Conservation (phyloP, 352 stramenopile genomes). For the Phytopythium litorale region DNA sequence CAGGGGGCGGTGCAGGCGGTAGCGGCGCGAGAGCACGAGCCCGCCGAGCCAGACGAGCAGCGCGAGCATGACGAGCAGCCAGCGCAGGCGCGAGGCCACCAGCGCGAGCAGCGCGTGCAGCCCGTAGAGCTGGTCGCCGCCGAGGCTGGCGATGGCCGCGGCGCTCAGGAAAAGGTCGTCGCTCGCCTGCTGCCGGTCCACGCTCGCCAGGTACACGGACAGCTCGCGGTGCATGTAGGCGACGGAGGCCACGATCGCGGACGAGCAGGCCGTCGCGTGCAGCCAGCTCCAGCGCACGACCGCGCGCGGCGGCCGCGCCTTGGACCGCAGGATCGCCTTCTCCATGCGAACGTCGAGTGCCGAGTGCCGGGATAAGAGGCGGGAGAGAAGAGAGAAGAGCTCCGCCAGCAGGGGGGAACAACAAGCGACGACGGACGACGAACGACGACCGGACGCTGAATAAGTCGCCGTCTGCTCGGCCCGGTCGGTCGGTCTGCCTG, state of each 20-base stretch:
- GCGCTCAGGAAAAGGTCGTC: constrained; percentile 34
- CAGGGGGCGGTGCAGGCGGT: constrained; percentile 47
- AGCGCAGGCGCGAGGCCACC: constrained; percentile 34
- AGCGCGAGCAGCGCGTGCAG: constrained; percentile 26
- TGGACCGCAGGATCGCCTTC: constrained; percentile 8
- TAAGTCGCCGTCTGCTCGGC: neutral
- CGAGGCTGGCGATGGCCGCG: constrained; percentile 17
- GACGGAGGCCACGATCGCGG: constrained; percentile 58
- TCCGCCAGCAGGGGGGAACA: neutral
- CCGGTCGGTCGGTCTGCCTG: too few species aligned
- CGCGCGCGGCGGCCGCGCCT: constrained; percentile 19
- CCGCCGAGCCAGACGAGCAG: constrained; percentile 38
- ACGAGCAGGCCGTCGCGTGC: constrained; percentile 64
- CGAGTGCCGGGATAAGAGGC: neutral
- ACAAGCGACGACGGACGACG: neutral
- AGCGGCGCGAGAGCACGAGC: constrained; percentile 40
- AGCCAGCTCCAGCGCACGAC: constrained; percentile 69
- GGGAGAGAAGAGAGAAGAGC: neutral
- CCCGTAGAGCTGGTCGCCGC: constrained; percentile 28
- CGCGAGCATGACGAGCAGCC: constrained; percentile 34
- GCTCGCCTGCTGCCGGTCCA: constrained; percentile 27
- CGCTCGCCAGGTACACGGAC: constrained; percentile 33
- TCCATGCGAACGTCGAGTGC: neutral
- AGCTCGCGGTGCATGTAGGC: constrained; percentile 66
- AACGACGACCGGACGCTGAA: constrained; percentile 1